Conservation (phyloP, 805 yeast species). For the Wickerhamomyces xylosicus region DNA sequence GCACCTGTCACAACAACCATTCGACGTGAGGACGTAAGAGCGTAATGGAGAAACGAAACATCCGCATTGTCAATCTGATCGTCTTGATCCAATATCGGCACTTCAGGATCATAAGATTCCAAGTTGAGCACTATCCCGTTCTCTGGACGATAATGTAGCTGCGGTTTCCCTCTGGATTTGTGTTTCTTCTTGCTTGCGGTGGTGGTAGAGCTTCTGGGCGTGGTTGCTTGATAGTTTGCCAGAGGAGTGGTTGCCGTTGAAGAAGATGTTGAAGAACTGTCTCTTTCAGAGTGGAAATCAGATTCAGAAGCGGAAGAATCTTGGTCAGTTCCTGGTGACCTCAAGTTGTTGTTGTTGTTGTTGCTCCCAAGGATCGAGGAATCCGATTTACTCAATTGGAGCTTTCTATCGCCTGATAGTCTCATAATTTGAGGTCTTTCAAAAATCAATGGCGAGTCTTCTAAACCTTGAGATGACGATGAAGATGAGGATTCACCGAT, state of each 20-base stretch:
- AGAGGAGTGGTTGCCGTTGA: too few relatives aligned
- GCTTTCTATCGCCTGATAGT: not conserved
- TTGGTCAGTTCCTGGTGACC: not conserved
- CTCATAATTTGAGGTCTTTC: not conserved
- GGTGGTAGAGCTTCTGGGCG: not conserved
- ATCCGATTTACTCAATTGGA: not conserved
- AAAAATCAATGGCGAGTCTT: not conserved
- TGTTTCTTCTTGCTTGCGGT: too few relatives aligned
- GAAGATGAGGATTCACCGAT: not conserved
- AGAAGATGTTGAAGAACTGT: too few relatives aligned
- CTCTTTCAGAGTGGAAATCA: not conserved
- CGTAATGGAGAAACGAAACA: constrained; percentile 40
- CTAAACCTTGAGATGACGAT: not conserved
- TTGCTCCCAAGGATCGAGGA: too few relatives aligned
- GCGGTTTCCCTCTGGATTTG: constrained; percentile 29
- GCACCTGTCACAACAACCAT: constrained; percentile 76
- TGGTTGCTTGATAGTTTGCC: too few relatives aligned
- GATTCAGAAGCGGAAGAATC: not conserved
- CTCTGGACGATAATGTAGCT: constrained; percentile 34
- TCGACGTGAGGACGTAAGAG: constrained; percentile 42
- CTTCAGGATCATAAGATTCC: constrained; percentile 13
- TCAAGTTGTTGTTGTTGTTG: too few relatives aligned
- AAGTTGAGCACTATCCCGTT: constrained; percentile 34
- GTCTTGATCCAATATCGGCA: constrained; percentile 23
- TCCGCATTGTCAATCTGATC: constrained; percentile 25